A percentile compares a stretch with the other conserved stretches of the same genome.
Evolutionary conservation across 2,329 filamentous ascomycete genomes (phyloP).

Genomic region (Cercospora canescens): DNA sequence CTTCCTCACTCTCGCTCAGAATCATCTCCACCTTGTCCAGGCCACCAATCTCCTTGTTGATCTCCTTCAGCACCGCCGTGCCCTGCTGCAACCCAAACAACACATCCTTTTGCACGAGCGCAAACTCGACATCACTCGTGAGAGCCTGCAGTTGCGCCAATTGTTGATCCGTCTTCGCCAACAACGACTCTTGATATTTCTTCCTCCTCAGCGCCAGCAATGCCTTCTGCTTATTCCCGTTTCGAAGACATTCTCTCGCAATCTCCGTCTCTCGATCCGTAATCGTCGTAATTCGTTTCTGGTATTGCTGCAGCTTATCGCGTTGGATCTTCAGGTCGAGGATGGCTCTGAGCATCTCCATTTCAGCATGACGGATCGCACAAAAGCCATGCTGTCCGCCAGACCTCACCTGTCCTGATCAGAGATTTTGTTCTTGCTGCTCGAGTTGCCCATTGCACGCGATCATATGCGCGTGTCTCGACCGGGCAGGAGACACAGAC

Average conservation of each 20-base stretch:
- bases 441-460: slow-evolving; percentile 61
- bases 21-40: slow-evolving; percentile 92
- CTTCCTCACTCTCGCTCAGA: slow-evolving; percentile 89
- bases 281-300: slow-evolving; percentile 81
- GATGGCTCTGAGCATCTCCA: slow-evolving; percentile 67
- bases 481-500: not conserved
- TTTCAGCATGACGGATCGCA: slow-evolving; percentile 6
- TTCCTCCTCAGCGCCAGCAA: slow-evolving; percentile 87
- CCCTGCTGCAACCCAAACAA: slow-evolving; percentile 90
- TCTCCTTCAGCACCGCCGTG: slow-evolving; percentile 83
- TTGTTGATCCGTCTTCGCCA: slow-evolving; percentile 87
- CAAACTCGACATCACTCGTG: slow-evolving; percentile 89
- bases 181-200: slow-evolving; percentile 92
- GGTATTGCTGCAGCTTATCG: slow-evolving; percentile 95
- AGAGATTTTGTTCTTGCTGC: slow-evolving; percentile 66
- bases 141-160: slow-evolving; percentile 91
- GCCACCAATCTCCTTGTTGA: slow-evolving; percentile 94
- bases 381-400: slow-evolving; percentile 1
- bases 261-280: slow-evolving; percentile 86
- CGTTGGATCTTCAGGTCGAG: slow-evolving; percentile 97
- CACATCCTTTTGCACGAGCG: slow-evolving; percentile 94
- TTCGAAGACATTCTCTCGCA: slow-evolving; percentile 76
- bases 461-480: not conserved
- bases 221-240: slow-evolving; percentile 77
- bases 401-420: slow-evolving; percentile 78